A percentile compares a stretch with the other conserved stretches of the same genome.
These are phyloP conservation scores for Podosphaera xanthii DNA, from an alignment of 2,329 filamentous ascomycete genomes.

Conservation along the genomic window DNA sequence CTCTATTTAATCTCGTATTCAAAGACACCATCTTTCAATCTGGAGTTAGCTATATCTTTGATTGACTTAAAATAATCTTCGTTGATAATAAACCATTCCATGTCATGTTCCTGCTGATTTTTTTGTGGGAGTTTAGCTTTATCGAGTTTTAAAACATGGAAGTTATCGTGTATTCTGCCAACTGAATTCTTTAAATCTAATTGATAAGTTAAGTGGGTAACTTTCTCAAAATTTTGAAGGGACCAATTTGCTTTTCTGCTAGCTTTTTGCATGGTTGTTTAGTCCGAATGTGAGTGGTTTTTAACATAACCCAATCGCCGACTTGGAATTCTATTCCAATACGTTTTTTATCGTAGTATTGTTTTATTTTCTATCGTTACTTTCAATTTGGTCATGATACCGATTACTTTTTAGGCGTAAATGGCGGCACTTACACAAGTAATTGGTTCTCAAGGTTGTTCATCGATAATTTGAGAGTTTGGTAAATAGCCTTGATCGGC, in stretches of 20 bases:
- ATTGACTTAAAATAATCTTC: not conserved
- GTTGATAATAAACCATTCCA: not conserved
- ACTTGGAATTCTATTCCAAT: no score
- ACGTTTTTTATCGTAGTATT: no score
- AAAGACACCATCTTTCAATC: not conserved
- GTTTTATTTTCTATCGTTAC: no score
- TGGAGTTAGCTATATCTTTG: no score
- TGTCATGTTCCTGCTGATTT: not conserved
- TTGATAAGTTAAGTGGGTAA: not conserved
- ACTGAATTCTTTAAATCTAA: not conserved
- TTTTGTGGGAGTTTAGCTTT: not conserved
- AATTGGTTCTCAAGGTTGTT: not conserved
- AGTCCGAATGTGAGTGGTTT: no score
- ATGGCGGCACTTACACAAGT: not conserved
- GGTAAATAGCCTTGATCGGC: not conserved
- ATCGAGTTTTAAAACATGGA: constrained; percentile 1
- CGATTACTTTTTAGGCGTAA: not conserved
- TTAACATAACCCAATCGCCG: no score
- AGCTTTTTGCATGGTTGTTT: not conserved
- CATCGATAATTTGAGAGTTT: not conserved
- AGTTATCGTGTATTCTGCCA: constrained; percentile 1
- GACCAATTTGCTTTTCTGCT: not conserved
- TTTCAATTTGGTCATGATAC: not conserved
- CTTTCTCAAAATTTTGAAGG: not conserved
- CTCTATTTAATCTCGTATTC: not conserved